These are phyloP conservation scores for Podaxis sp. DNA, from an alignment of 768 basidiomycete genomes.

Conservation along the genomic window DNA sequence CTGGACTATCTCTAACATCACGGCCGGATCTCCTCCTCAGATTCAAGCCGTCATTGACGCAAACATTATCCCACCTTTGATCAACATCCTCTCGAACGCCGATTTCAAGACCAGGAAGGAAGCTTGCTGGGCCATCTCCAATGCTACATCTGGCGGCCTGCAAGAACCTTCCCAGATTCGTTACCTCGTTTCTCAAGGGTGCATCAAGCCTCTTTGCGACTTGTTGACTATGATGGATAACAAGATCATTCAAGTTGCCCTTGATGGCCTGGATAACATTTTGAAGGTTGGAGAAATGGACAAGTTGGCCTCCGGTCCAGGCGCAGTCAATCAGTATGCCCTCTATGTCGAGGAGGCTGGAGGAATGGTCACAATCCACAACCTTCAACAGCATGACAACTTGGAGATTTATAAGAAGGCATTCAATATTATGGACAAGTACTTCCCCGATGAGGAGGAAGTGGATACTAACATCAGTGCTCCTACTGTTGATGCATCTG, in stretches of 20 bases:
- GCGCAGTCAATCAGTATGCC: slow-evolving; percentile 89
- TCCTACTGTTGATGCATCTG: slow-evolving; percentile 69
- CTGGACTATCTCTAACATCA: slow-evolving; percentile 99
- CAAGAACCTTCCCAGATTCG: slow-evolving; percentile 97
- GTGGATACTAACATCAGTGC: slow-evolving; percentile 77
- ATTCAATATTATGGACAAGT: slow-evolving; percentile 97
- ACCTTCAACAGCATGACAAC: slow-evolving; percentile 99
- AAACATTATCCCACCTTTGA: slow-evolving; percentile 95
- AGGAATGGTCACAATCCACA: slow-evolving; percentile 98
- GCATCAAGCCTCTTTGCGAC: slow-evolving; percentile 98
- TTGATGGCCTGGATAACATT: slow-evolving; percentile 98
- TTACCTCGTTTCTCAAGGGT: slow-evolving; percentile 95
- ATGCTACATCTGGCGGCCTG: slow-evolving; percentile 96
- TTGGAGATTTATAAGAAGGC: slow-evolving; percentile 99
- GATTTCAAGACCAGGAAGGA: slow-evolving; percentile 99
- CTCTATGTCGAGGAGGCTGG: slow-evolving; percentile 96
- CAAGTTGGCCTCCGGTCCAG: slow-evolving; percentile 75
- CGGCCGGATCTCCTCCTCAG: slow-evolving; percentile 94
- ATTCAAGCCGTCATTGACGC: slow-evolving; percentile 98
- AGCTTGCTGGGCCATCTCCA: slow-evolving; percentile 99
- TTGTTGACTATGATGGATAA: slow-evolving; percentile 98
- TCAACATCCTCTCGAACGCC: slow-evolving; percentile 95
- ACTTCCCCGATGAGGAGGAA: slow-evolving; percentile 98
- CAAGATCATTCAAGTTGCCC: slow-evolving; percentile 98
- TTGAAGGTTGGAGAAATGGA: slow-evolving; percentile 97